These are phyloP conservation scores for Bolboschoenoplectus hybrid DNA, from an alignment of 202 grass and related monocot genomes.

Conservation along the genomic window DNA sequence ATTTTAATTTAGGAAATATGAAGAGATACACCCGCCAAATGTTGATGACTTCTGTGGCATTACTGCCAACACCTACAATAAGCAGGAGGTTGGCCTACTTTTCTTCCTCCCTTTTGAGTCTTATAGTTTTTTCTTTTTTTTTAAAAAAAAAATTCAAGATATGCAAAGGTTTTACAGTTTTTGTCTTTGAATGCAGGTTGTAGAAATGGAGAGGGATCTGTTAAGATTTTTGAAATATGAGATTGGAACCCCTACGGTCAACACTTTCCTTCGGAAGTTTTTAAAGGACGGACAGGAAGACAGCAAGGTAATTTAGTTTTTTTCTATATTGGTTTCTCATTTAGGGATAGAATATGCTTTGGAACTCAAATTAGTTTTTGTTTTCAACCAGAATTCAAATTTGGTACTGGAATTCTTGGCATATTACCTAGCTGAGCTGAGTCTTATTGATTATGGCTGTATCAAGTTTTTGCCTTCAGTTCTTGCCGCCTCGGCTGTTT, in stretches of 20 bases:
- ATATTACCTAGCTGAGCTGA: slow-evolving; percentile 80
- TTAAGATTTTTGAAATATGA: slow-evolving; percentile 77
- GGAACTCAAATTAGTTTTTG: slow-evolving; percentile 31
- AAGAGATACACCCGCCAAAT: slow-evolving; percentile 68
- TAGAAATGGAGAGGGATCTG: slow-evolving; percentile 81
- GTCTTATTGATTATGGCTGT: slow-evolving; percentile 74
- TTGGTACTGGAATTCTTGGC: slow-evolving; percentile 60
- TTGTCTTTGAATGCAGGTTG: slow-evolving; percentile 35
- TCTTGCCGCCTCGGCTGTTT: slow-evolving; percentile 77
- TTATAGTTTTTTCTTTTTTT: not conserved
- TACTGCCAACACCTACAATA: slow-evolving; percentile 88
- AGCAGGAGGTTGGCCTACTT: slow-evolving; percentile 50
- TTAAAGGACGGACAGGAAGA: slow-evolving; percentile 47
- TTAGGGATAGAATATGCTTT: not conserved
- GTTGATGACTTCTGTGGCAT: slow-evolving; percentile 81
- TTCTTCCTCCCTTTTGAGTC: not conserved
- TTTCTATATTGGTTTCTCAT: slow-evolving; percentile 12
- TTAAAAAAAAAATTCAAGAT: not conserved
- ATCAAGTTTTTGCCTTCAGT: slow-evolving; percentile 74
- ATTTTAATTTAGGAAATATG: slow-evolving; percentile 69
- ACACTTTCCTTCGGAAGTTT: slow-evolving; percentile 82
- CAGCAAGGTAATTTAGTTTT: slow-evolving; percentile 46
- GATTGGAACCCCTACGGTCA: slow-evolving; percentile 77
- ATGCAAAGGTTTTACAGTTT: not conserved
- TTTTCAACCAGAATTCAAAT: slow-evolving; percentile 47